phyloP scores from a whole-genome alignment of 257 asterid species.

The Plectranthus barbatus region DNA sequence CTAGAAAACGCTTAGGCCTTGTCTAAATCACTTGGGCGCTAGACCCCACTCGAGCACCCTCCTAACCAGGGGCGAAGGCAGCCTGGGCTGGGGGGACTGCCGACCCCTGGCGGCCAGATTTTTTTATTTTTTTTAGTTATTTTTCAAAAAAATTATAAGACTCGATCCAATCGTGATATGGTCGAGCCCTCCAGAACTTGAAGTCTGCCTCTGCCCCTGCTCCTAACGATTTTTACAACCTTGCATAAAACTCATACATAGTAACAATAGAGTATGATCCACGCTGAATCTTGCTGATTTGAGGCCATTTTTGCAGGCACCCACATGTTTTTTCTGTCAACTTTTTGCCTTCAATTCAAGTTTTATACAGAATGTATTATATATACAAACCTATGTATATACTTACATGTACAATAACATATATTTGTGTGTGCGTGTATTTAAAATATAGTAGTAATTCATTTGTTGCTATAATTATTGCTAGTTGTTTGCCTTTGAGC shows the following conservation, averaged over 20 bases:
- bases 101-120: no score
- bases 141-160: no score
- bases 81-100: no score
- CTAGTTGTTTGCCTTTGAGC: constrained; percentile 22
- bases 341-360: constrained; percentile 22
- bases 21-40: no score
- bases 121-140: no score
- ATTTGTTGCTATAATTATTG: constrained; percentile 11
- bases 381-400: not conserved
- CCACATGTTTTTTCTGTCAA: constrained; percentile 22
- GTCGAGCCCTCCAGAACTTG: no score
- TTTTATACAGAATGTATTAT: not conserved
- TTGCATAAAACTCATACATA: not conserved
- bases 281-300: constrained; percentile 21
- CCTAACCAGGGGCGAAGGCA: no score
- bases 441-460: not conserved
- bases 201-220: no score
- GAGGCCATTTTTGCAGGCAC: constrained; percentile 22
- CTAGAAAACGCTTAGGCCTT: no score
- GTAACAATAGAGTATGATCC: constrained; percentile 5
- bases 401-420: not conserved
- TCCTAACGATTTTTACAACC: no score
- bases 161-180: no score
- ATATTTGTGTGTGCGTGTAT: not conserved
- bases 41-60: no score